phyloP scores from a whole-genome alignment of 2,329 filamentous ascomycete genomes.

The Ramularia endophylla region DNA sequence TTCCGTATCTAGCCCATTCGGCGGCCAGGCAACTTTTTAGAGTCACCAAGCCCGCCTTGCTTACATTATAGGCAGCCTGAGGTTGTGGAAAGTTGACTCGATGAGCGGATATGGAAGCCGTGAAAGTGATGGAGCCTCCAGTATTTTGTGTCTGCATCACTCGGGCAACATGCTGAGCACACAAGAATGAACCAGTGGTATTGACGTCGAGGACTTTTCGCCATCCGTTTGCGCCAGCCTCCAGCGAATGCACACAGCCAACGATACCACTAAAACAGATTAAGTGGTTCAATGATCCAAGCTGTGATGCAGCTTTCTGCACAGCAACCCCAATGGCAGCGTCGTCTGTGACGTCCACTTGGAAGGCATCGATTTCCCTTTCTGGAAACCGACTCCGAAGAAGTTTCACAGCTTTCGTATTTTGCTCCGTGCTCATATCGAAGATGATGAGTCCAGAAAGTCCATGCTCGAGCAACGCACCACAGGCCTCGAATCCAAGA shows the following conservation, averaged over 20 bases:
- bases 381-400: conserved; percentile 2
- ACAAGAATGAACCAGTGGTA: conserved; percentile 68
- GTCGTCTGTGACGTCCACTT: conserved; percentile 6
- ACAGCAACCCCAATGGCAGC: conserved; percentile 3
- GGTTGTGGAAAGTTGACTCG: conserved; percentile 53
- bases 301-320: background rate
- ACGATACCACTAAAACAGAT: conserved; percentile 4
- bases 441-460: conserved; percentile 3
- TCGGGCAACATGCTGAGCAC: conserved; percentile 50
- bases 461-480: conserved; percentile 4
- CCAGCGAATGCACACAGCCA: conserved; percentile 2
- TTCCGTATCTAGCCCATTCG: conserved; percentile 73
- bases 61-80: conserved; percentile 73
- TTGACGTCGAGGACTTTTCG: conserved; percentile 64
- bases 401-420: background rate
- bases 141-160: conserved; percentile 62
- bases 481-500: conserved; percentile 2
- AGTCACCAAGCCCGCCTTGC: conserved; percentile 71
- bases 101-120: conserved; percentile 56
- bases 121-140: conserved; percentile 64
- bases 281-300: conserved; percentile 1
- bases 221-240: background rate
- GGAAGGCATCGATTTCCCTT: background rate
- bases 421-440: conserved; percentile 2
- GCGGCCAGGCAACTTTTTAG: conserved; percentile 71